Evolutionary conservation across 2,329 filamentous ascomycete species (phyloP).

Genomic region (Arthrobotrys pseudoclavata): DNA sequence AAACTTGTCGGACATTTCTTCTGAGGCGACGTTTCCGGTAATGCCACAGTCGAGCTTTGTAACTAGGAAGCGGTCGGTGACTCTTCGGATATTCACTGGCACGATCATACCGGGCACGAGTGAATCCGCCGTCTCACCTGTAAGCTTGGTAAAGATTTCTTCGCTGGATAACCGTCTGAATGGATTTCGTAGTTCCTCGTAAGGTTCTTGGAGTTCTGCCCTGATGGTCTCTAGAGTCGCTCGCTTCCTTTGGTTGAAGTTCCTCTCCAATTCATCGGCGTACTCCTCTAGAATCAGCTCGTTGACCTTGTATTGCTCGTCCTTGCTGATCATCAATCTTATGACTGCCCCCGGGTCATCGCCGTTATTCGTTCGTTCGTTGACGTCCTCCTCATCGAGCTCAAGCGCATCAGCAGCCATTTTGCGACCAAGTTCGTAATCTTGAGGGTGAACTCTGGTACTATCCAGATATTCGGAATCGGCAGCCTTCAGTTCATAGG

Average conservation of each 20-base stretch:
- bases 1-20: slow-evolving; percentile 81
- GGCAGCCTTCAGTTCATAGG: slow-evolving; percentile 82
- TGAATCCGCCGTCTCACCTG: slow-evolving; percentile 88
- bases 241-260: slow-evolving; percentile 93
- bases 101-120: slow-evolving; percentile 92
- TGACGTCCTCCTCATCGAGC: slow-evolving; percentile 97
- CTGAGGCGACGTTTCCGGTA: slow-evolving; percentile 85
- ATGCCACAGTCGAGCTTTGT: slow-evolving; percentile 94
- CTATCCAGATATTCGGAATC: slow-evolving; percentile 94
- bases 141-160: slow-evolving; percentile 95
- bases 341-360: slow-evolving; percentile 91
- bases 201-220: slow-evolving; percentile 89
- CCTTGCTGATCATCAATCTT: slow-evolving; percentile 92
- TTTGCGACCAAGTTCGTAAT: slow-evolving; percentile 97
- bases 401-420: slow-evolving; percentile 98
- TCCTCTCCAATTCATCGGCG: slow-evolving; percentile 91
- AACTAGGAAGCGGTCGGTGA: slow-evolving; percentile 92
- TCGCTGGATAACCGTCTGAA: slow-evolving; percentile 79
- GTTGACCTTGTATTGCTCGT: slow-evolving; percentile 93
- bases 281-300: slow-evolving; percentile 97
- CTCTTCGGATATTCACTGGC: slow-evolving; percentile 86
- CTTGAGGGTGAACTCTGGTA: slow-evolving; percentile 96
- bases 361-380: slow-evolving; percentile 85
- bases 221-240: slow-evolving; percentile 96
- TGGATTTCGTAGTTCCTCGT: slow-evolving; percentile 89